Conservation (phyloP, 2,329 filamentous ascomycete genomes). For the Phyllosticta citriasiana region DNA sequence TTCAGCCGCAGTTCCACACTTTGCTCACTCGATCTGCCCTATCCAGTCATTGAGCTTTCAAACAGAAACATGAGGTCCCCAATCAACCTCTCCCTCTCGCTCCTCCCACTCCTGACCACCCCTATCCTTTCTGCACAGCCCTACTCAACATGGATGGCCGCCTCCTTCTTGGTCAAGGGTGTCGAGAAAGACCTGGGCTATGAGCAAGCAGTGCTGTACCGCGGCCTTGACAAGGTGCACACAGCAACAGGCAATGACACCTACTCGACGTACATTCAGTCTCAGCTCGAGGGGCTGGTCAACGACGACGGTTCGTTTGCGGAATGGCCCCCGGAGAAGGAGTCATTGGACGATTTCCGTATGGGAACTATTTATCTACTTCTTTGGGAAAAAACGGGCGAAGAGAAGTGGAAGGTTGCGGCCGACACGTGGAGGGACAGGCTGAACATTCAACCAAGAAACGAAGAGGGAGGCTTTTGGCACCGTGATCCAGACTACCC, state of each 20-base stretch:
- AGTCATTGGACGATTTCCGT: constrained; percentile 42
- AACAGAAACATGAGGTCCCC: background rate
- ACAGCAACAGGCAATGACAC: constrained; percentile 34
- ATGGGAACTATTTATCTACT: constrained; percentile 44
- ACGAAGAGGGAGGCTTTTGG: constrained; percentile 45
- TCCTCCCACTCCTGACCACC: background rate
- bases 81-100: background rate
- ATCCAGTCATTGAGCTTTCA: background rate
- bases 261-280: constrained; percentile 36
- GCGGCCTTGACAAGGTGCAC: constrained; percentile 38
- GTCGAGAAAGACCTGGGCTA: constrained; percentile 35
- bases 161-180: constrained; percentile 36
- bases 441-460: constrained; percentile 41
- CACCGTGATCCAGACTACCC: constrained; percentile 22
- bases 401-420: constrained; percentile 40
- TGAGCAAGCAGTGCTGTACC: constrained; percentile 37
- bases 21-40: background rate
- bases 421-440: constrained; percentile 38
- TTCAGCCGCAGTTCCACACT: background rate
- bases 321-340: constrained; percentile 1
- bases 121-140: constrained; percentile 9
- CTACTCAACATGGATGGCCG: constrained; percentile 35
- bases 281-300: constrained; percentile 40
- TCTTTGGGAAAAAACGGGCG: constrained; percentile 35
- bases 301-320: constrained; percentile 33